These are phyloP conservation scores for Scheffersomyces ergatensis DNA, from an alignment of 805 yeast genomes.

Conservation along the genomic window DNA sequence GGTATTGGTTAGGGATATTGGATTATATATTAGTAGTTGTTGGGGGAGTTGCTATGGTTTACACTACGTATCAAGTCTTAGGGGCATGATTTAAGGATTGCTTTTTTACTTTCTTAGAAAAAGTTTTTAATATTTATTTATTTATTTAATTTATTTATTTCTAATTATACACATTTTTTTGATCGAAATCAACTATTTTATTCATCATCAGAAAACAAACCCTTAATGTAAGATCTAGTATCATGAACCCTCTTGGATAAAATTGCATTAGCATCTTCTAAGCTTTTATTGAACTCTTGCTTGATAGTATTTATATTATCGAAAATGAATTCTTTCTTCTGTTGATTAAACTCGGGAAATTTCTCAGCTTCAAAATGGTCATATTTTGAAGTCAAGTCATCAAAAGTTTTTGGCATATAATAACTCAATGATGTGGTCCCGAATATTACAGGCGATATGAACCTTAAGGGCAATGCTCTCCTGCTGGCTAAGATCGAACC, in stretches of 20 bases:
- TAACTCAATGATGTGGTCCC: slow-evolving; percentile 45
- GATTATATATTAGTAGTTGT: slow-evolving; percentile 51
- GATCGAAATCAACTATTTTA: too few species aligned
- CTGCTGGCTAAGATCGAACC: slow-evolving; percentile 55
- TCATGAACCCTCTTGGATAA: slow-evolving; percentile 23
- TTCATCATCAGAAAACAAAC: slow-evolving; percentile 1
- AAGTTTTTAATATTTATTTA: background rate
- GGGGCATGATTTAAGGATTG: slow-evolving; percentile 2
- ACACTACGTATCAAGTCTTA: slow-evolving; percentile 63
- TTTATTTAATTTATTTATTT: background rate
- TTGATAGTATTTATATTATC: slow-evolving; percentile 8
- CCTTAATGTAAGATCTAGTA: slow-evolving; percentile 14
- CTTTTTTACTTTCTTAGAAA: background rate
- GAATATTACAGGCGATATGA: slow-evolving; percentile 48
- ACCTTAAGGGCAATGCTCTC: slow-evolving; percentile 48
- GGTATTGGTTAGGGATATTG: slow-evolving; percentile 35
- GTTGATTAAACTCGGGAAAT: slow-evolving; percentile 29
- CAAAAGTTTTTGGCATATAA: slow-evolving; percentile 51
- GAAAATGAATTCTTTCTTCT: slow-evolving; percentile 17
- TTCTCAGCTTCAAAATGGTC: slow-evolving; percentile 23
- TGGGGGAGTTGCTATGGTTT: slow-evolving; percentile 62
- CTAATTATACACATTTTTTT: slow-evolving; percentile 9
- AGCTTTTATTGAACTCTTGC: slow-evolving; percentile 8
- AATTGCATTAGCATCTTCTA: slow-evolving; percentile 10
- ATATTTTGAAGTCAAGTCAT: slow-evolving; percentile 24